phyloP scores from a whole-genome alignment of 2,329 filamentous ascomycete genomes.

The Xylaria sp. region DNA sequence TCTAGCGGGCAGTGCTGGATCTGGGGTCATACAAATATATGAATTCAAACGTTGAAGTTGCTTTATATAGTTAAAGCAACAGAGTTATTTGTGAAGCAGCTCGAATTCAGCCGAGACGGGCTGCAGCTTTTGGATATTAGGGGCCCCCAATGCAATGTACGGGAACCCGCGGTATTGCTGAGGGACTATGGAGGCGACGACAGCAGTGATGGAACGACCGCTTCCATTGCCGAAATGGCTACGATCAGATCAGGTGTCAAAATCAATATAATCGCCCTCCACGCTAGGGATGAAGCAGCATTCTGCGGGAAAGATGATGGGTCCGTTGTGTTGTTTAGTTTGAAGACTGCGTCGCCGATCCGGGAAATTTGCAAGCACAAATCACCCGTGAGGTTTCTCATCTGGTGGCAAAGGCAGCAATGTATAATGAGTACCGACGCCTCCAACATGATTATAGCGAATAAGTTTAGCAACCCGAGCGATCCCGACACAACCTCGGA shows the following conservation, averaged over 20 bases:
- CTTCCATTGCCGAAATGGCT: neutral
- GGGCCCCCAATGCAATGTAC: constrained; percentile 19
- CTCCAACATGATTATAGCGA: constrained; percentile 1
- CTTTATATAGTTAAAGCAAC: constrained; percentile 9
- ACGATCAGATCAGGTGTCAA: neutral
- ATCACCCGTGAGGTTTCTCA: neutral
- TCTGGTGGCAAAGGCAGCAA: constrained; percentile 14
- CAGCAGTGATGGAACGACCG: constrained; percentile 1
- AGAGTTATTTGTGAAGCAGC: constrained; percentile 3
- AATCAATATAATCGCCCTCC: neutral
- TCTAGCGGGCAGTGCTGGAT: constrained; percentile 2
- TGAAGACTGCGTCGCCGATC: neutral
- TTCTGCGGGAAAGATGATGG: constrained; percentile 16
- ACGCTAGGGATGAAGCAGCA: neutral
- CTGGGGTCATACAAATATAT: constrained; percentile 7
- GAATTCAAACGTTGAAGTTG: constrained; percentile 18
- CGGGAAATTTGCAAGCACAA: constrained; percentile 10
- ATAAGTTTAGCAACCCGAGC: neutral
- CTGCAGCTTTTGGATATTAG: constrained; percentile 16
- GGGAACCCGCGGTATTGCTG: constrained; percentile 8
- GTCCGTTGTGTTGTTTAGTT: neutral
- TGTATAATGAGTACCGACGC: constrained; percentile 10
- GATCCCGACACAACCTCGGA: neutral
- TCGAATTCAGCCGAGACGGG: constrained; percentile 6
- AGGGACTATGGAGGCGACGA: neutral